These are phyloP conservation scores for Pseudonectria buxi DNA, from an alignment of 2,329 filamentous ascomycete genomes.

Conservation along the genomic window DNA sequence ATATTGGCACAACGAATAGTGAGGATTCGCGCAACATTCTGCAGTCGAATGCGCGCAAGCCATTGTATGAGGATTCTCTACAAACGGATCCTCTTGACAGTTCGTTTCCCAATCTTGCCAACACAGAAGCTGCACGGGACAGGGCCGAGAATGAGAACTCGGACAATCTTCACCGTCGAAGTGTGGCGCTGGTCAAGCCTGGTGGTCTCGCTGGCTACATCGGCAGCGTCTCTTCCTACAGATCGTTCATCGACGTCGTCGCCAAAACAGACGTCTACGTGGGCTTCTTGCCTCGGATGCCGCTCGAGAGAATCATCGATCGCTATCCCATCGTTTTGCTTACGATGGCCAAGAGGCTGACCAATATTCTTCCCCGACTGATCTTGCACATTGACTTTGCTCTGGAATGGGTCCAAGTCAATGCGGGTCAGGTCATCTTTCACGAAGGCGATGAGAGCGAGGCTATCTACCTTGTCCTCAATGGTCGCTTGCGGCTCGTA, in stretches of 20 bases:
- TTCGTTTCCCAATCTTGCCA: constrained; percentile 23
- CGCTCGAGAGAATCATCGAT: constrained; percentile 87
- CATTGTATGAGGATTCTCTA: constrained; percentile 12
- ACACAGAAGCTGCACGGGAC: constrained; percentile 22
- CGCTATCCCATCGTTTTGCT: constrained; percentile 85
- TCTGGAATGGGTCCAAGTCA: constrained; percentile 95
- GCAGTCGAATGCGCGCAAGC: constrained; percentile 19
- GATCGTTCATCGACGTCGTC: constrained; percentile 93
- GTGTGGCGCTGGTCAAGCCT: constrained; percentile 86
- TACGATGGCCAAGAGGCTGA: constrained; percentile 93
- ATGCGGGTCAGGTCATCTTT: constrained; percentile 89
- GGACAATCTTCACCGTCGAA: constrained; percentile 48
- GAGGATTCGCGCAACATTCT: constrained; percentile 28
- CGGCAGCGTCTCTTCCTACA: constrained; percentile 86
- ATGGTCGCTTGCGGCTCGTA: constrained; percentile 80
- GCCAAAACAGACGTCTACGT: constrained; percentile 99
- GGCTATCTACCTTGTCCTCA: constrained; percentile 95
- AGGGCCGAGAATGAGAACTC: constrained; percentile 38
- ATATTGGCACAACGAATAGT: constrained; percentile 69
- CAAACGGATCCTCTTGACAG: constrained; percentile 16
- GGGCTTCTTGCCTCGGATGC: constrained; percentile 79
- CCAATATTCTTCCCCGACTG: constrained; percentile 77
- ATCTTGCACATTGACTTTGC: constrained; percentile 98
- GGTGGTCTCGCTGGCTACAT: constrained; percentile 92
- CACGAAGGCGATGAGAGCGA: constrained; percentile 93